Evolutionary conservation across 441 rosid genomes (phyloP).

Genomic region (Gossypium davidsonii): DNA sequence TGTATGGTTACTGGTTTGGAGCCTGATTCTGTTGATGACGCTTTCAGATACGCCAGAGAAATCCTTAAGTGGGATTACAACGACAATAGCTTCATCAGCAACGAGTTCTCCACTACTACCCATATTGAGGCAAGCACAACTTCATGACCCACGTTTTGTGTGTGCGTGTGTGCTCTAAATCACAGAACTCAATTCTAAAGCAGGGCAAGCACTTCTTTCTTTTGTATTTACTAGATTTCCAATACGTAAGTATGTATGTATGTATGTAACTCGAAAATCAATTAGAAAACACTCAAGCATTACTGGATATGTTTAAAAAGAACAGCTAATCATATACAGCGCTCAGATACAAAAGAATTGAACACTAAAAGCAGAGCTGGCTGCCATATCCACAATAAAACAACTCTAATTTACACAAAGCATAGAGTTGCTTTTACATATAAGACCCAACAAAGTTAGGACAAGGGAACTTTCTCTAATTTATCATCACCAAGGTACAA

Average conservation of each 20-base stretch:
- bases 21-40: constrained; percentile 42
- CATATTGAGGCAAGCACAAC: constrained; percentile 58
- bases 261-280: too few species aligned
- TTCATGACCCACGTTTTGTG: constrained; percentile 17
- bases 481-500: constrained; percentile 51
- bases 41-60: constrained; percentile 44
- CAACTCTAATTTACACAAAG: neutral
- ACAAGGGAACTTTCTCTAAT: neutral
- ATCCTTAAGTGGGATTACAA: constrained; percentile 43
- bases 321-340: neutral
- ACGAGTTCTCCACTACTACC: constrained; percentile 37
- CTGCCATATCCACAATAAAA: neutral
- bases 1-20: constrained; percentile 41
- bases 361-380: neutral
- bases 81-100: constrained; percentile 20
- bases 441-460: neutral
- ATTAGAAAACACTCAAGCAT: neutral
- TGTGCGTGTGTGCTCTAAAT: too few species aligned
- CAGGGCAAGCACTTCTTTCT: too few species aligned
- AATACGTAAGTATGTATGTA: too few species aligned
- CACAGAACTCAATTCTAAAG: too few species aligned
- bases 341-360: neutral
- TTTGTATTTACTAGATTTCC: too few species aligned
- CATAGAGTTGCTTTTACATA: neutral
- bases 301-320: neutral